Evolutionary conservation across 116 monocot species (phyloP).

Genomic region (Phalaenopsis hybrid): DNA sequence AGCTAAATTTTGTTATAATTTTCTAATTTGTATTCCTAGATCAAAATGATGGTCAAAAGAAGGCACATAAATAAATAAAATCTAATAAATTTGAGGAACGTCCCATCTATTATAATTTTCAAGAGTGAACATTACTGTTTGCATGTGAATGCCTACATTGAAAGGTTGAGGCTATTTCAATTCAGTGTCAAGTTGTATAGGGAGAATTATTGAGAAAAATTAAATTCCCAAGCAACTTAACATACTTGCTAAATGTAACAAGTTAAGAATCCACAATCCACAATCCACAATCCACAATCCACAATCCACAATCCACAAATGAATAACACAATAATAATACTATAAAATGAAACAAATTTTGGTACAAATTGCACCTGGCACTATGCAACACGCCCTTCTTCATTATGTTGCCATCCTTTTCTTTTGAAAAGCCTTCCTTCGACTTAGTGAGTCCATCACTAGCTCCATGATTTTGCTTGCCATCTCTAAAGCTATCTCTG

Average conservation of each 20-base stretch:
- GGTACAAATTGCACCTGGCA: slow-evolving; percentile 15
- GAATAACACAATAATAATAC: not conserved
- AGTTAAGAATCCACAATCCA: not conserved
- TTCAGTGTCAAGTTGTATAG: not conserved
- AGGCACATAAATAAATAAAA: too few relatives aligned
- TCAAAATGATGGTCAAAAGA: too few relatives aligned
- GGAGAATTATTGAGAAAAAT: not conserved
- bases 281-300: too few relatives aligned
- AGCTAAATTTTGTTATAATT: too few relatives aligned
- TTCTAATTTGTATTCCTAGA: too few relatives aligned
- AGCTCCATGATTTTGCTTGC: slow-evolving; percentile 7
- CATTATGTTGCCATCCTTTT: slow-evolving; percentile 17
- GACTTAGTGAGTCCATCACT: slow-evolving; percentile 17
- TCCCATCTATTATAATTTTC: too few relatives aligned
- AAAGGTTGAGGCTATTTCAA: not conserved
- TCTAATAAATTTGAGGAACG: too few relatives aligned
- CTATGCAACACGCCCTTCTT: slow-evolving; percentile 20
- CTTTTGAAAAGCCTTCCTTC: slow-evolving; percentile 10
- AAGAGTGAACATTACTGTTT: not conserved
- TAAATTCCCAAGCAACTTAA: not conserved
- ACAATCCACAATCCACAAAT: too few relatives aligned
- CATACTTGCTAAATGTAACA: not conserved
- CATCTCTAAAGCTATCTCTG: slow-evolving; percentile 38
- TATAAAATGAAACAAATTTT: not conserved
- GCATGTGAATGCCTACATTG: not conserved